Conservation (phyloP, 2,329 filamentous ascomycete genomes). For the Aureobasidium lini region DNA sequence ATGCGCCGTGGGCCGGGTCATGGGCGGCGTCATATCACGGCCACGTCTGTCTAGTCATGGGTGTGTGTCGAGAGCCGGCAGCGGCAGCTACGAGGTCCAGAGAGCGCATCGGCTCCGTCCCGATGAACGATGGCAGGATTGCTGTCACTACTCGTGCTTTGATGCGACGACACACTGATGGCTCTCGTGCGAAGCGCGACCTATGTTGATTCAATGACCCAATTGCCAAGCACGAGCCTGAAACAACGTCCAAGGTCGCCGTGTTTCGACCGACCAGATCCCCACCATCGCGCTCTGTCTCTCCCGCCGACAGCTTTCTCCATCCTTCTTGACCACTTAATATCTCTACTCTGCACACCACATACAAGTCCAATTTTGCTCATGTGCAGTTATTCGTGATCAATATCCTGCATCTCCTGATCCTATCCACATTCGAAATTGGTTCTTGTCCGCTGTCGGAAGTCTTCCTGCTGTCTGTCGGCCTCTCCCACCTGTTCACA, state of each 20-base stretch:
- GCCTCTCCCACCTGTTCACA: slow-evolving; percentile 1
- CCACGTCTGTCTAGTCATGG: slow-evolving; percentile 5
- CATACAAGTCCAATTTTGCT: background rate
- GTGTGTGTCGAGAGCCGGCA: slow-evolving; percentile 5
- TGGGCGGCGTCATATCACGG: slow-evolving; percentile 6
- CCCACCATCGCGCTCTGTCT: background rate
- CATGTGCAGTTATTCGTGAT: background rate
- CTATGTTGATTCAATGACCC: background rate
- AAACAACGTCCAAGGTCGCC: too few species aligned
- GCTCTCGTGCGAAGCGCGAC: too few species aligned
- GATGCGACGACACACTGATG: too few species aligned
- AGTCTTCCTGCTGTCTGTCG: background rate
- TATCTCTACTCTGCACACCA: too few species aligned
- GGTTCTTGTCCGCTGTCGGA: background rate
- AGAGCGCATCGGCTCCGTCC: slow-evolving; percentile 9
- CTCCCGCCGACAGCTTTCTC: background rate
- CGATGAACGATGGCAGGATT: background rate
- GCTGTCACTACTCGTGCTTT: too few species aligned
- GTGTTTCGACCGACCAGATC: background rate
- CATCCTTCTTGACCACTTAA: background rate
- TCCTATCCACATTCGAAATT: background rate
- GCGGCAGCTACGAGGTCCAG: slow-evolving; percentile 8
- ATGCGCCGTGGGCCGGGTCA: slow-evolving; percentile 8
- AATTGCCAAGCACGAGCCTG: background rate
- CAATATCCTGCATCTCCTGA: background rate